These are phyloP conservation scores for Whalleya microplaca DNA, from an alignment of 2,329 filamentous ascomycete genomes.

Conservation along the genomic window DNA sequence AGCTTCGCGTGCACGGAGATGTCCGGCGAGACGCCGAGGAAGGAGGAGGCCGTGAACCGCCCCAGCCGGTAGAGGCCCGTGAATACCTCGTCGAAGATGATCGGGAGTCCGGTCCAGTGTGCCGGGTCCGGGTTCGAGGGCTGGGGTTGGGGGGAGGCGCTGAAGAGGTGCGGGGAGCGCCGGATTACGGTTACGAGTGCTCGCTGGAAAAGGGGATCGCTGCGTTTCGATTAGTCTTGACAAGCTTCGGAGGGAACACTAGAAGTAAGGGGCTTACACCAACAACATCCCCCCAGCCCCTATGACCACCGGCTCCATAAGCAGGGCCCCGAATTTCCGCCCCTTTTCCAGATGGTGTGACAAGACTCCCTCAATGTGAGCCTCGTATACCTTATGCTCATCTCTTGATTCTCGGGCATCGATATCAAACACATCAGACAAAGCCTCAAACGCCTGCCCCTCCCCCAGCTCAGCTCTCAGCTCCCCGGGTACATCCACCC, in stretches of 20 bases:
- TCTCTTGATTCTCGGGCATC: slow-evolving; percentile 48
- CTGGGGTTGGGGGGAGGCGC: slow-evolving; percentile 18
- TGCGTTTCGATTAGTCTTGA: slow-evolving; percentile 36
- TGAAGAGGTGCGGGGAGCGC: slow-evolving; percentile 58
- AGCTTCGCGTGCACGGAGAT: slow-evolving; percentile 84
- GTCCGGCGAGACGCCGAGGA: slow-evolving; percentile 71
- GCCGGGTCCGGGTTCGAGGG: slow-evolving; percentile 8
- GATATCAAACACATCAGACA: slow-evolving; percentile 65
- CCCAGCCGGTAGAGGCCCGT: slow-evolving; percentile 84
- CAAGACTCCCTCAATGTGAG: slow-evolving; percentile 61
- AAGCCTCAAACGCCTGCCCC: slow-evolving; percentile 47
- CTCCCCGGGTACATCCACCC: slow-evolving; percentile 57
- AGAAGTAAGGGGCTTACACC: slow-evolving; percentile 54
- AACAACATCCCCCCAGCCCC: slow-evolving; percentile 86
- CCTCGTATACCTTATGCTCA: slow-evolving; percentile 56
- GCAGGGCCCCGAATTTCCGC: slow-evolving; percentile 73
- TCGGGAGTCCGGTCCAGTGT: slow-evolving; percentile 72
- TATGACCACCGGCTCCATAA: slow-evolving; percentile 80
- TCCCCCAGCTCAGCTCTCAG: slow-evolving; percentile 50
- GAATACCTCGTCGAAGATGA: slow-evolving; percentile 88
- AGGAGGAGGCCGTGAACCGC: slow-evolving; percentile 69
- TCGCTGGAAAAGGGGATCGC: slow-evolving; percentile 80
- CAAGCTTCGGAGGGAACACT: neutral
- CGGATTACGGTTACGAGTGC: slow-evolving; percentile 71
- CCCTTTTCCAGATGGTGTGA: slow-evolving; percentile 57